Percentiles rank a stretch among this genome's conserved stretches.
Evolutionary conservation across 257 asterid genomes (phyloP).

Genomic region (Nicotiana paniculata): DNA sequence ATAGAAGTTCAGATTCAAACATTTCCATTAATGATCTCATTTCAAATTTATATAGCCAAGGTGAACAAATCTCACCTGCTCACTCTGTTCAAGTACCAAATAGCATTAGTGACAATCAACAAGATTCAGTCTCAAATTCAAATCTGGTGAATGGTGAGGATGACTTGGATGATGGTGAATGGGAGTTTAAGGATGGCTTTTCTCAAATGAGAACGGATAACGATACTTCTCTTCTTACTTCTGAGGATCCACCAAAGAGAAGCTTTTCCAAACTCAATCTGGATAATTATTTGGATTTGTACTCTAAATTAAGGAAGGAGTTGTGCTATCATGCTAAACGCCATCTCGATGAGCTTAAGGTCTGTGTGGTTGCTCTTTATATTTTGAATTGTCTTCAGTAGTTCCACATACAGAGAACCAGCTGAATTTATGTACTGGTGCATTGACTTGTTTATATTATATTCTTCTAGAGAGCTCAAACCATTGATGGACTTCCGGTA

Average conservation of each 20-base stretch:
- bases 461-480: background rate
- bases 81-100: slow-evolving; percentile 22
- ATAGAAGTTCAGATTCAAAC: slow-evolving; percentile 25
- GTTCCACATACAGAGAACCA: background rate
- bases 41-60: slow-evolving; percentile 57
- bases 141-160: slow-evolving; percentile 30
- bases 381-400: background rate
- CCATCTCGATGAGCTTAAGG: slow-evolving; percentile 51
- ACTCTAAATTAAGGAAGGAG: slow-evolving; percentile 45
- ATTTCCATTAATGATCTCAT: slow-evolving; percentile 51
- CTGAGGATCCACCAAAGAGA: slow-evolving; percentile 22
- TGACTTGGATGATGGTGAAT: slow-evolving; percentile 33
- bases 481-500: slow-evolving; percentile 14
- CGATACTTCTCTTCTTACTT: slow-evolving; percentile 27
- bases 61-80: slow-evolving; percentile 33
- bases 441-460: slow-evolving; percentile 6
- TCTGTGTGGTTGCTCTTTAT: slow-evolving; percentile 12
- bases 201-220: slow-evolving; percentile 21
- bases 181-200: slow-evolving; percentile 57
- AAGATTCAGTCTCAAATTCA: slow-evolving; percentile 25
- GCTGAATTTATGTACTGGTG: slow-evolving; percentile 6
- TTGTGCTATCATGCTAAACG: slow-evolving; percentile 33
- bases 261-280: slow-evolving; percentile 39
- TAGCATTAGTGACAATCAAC: slow-evolving; percentile 22
- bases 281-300: slow-evolving; percentile 47